Evolutionary conservation across 768 basidiomycete species (phyloP), one percentile per base, ranked within the genome.

Genomic region (Trametes cinnabarina): DNA sequence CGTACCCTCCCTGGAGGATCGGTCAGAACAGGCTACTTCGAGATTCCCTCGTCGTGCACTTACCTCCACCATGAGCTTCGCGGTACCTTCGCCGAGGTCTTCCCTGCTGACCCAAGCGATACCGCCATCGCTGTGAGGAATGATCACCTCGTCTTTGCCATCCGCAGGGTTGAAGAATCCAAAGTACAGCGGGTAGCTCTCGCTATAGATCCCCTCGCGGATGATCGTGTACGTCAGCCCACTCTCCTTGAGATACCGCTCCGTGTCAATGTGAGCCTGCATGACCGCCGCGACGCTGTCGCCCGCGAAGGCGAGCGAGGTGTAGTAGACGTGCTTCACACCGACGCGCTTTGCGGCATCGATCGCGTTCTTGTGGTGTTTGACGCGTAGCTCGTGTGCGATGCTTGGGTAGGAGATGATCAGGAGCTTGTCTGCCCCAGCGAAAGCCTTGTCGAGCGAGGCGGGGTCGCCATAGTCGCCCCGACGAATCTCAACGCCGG

Each of bases 21-120:
- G 8, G 25, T 39, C 17, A 55, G 19, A 32, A 32, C 30, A 2
- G 2, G 2, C 12, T 4, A 14, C 17, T 48, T 10, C 15, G 9
- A 35, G 26, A 23, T 30, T 1, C 23, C 19, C n/a, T 23, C 14
- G 40, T 44, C 7, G 20, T 6, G 23, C 39, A 15, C 41, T 4
- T 44, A 69, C 68, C 35, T 63, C 61, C 4, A 63, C 65, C 48
- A 76, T 65, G 47, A 76, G 58, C 53, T 63, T 69, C 32, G 74
- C 72, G 1, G 72, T 74, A 3, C 67, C 74, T 56, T 72, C 72
- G 8, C 71, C 74, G 4, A 76, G 65, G 43, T 76, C 74, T 42
- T 73, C 68, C 40, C 71, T 62, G 47, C 65, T 59, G 14, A 66
- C 69, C 72, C 71, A 76, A 12, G 70, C 72, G 35, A 74, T 69